phyloP scores from a whole-genome alignment of 1,284 basidiomycete genomes.

The Gastroboletus turbinatus region DNA sequence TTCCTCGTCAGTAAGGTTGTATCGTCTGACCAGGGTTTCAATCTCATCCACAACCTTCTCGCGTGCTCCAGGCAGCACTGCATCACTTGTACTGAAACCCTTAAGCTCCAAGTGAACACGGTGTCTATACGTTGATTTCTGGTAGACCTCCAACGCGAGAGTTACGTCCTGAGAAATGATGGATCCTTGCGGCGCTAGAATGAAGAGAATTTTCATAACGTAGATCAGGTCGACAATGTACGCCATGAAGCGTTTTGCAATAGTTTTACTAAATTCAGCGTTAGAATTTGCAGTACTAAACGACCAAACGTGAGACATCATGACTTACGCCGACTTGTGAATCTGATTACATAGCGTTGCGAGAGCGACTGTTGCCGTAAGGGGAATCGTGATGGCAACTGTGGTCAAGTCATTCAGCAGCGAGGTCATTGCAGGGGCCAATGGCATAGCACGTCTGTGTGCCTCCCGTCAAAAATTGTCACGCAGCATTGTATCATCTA shows the following conservation, averaged over 20 bases:
- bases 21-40: background rate
- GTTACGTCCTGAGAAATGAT: too few relatives aligned
- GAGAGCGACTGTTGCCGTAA: background rate
- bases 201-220: background rate
- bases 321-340: background rate
- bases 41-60: background rate
- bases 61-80: background rate
- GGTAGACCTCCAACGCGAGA: too few relatives aligned
- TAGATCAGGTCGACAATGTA: too few relatives aligned
- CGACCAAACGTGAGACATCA: background rate
- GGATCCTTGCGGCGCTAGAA: background rate
- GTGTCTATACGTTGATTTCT: background rate
- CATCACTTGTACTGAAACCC: background rate
- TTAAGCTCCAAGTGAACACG: background rate
- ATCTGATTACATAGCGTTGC: background rate
- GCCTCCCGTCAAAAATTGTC: background rate
- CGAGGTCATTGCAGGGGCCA: background rate
- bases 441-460: background rate
- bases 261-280: background rate
- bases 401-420: too few relatives aligned
- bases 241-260: too few relatives aligned
- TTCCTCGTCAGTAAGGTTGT: background rate
- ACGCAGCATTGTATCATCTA: background rate
- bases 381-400: too few relatives aligned
- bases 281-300: background rate